Evolutionary conservation across 2,329 filamentous ascomycete species (phyloP).

Genomic region (Claviceps quebecensis): DNA sequence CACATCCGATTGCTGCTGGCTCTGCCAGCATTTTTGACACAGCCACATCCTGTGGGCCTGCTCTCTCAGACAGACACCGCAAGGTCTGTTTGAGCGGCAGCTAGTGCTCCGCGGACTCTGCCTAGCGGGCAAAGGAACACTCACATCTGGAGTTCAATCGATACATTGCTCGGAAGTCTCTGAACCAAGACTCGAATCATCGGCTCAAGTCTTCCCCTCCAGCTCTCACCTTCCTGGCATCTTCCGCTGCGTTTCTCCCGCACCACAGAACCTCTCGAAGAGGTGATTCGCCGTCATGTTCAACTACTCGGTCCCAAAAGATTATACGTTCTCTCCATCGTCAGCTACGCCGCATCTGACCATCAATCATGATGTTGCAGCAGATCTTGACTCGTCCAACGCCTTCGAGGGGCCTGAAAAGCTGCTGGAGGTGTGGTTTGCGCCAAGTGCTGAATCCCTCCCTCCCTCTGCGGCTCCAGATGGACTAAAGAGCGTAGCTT

Average conservation of each 20-base stretch:
- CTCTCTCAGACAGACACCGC: constrained; percentile 89
- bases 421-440: constrained; percentile 96
- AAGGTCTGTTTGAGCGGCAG: constrained; percentile 96
- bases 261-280: neutral
- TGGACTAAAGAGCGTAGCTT: constrained; percentile 74
- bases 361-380: constrained; percentile 89
- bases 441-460: constrained; percentile 59
- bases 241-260: neutral
- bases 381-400: constrained; percentile 87
- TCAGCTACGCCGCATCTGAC: constrained; percentile 78
- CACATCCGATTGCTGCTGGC: constrained; percentile 57
- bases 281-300: constrained; percentile 43
- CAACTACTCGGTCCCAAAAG: constrained; percentile 62
- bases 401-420: constrained; percentile 98
- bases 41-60: constrained; percentile 75
- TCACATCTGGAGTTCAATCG: neutral
- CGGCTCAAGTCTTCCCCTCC: neutral
- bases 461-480: constrained; percentile 55
- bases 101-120: constrained; percentile 79
- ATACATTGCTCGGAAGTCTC: neutral
- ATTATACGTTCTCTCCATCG: constrained; percentile 73
- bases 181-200: neutral
- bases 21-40: constrained; percentile 61
- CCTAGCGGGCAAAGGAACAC: constrained; percentile 18
- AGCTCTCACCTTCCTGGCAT: neutral